Evolutionary conservation across 2,329 filamentous ascomycete species (phyloP).

Genomic region (Penicillium sp.): DNA sequence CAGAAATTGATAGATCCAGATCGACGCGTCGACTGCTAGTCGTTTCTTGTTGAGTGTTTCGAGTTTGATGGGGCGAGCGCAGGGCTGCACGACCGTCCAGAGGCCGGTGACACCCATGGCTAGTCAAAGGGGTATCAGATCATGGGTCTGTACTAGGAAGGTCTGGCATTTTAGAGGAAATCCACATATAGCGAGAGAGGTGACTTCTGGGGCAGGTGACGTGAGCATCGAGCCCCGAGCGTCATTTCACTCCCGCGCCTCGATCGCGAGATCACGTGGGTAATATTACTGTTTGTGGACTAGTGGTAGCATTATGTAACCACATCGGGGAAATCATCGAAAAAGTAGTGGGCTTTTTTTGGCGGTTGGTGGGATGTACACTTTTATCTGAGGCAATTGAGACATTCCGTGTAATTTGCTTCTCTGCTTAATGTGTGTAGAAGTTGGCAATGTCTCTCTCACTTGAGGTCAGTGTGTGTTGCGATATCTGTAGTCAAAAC

Average conservation of each 20-base stretch:
- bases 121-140: constrained; percentile 8
- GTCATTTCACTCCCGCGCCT: neutral
- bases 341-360: constrained; percentile 16
- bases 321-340: constrained; percentile 1
- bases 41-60: constrained; percentile 95
- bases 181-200: neutral
- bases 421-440: constrained; percentile 19
- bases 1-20: constrained; percentile 99
- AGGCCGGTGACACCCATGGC: constrained; percentile 95
- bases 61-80: constrained; percentile 91
- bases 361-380: constrained; percentile 14
- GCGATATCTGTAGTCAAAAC: neutral
- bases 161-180: neutral
- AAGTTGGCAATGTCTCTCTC: constrained; percentile 27
- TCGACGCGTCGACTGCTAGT: constrained; percentile 94
- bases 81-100: constrained; percentile 94
- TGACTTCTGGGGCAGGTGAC: neutral
- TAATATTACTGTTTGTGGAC: constrained; percentile 20
- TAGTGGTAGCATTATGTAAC: constrained; percentile 12
- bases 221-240: neutral
- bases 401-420: constrained; percentile 8
- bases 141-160: neutral
- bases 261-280: constrained; percentile 26
- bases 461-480: constrained; percentile 34
- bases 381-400: constrained; percentile 6